These are phyloP conservation scores for Neurospora tetrasperma DNA, from an alignment of 495 filamentous ascomycete species.

Conservation along the genomic window DNA sequence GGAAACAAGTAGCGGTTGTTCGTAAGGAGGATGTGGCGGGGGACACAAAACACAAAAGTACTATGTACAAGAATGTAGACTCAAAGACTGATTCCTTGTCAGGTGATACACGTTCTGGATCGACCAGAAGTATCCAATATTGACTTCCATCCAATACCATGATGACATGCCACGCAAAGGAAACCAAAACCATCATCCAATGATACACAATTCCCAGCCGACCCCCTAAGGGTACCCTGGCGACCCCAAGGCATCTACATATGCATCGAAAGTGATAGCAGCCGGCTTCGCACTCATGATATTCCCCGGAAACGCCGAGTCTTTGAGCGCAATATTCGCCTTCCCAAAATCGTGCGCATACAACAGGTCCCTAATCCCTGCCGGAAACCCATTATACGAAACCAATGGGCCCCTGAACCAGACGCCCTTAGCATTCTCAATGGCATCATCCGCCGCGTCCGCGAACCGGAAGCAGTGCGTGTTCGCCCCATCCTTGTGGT, in stretches of 20 bases:
- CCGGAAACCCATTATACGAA: slow-evolving; percentile 30
- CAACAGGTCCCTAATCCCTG: slow-evolving; percentile 14
- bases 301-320: slow-evolving; percentile 21
- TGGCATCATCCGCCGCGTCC: slow-evolving; percentile 24
- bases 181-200: no score
- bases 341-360: slow-evolving; percentile 23
- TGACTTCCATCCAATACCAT: no score
- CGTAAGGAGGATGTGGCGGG: no score
- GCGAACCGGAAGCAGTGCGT: slow-evolving; percentile 37
- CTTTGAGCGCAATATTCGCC: slow-evolving; percentile 29
- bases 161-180: no score
- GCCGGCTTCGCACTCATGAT: slow-evolving; percentile 22
- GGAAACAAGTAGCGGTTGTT: no score
- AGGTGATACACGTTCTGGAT: no score
- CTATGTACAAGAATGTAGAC: no score
- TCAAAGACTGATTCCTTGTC: no score
- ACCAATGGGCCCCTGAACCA: slow-evolving; percentile 33
- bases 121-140: no score
- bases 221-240: slow-evolving; percentile 13
- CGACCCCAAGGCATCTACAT: slow-evolving; percentile 25
- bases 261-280: slow-evolving; percentile 25
- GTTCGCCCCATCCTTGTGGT: slow-evolving; percentile 32
- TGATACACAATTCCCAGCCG: neutral
- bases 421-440: slow-evolving; percentile 30
- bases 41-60: no score